phyloP scores from a whole-genome alignment of 352 stramenopile species.

The Plasmopara viticola region DNA sequence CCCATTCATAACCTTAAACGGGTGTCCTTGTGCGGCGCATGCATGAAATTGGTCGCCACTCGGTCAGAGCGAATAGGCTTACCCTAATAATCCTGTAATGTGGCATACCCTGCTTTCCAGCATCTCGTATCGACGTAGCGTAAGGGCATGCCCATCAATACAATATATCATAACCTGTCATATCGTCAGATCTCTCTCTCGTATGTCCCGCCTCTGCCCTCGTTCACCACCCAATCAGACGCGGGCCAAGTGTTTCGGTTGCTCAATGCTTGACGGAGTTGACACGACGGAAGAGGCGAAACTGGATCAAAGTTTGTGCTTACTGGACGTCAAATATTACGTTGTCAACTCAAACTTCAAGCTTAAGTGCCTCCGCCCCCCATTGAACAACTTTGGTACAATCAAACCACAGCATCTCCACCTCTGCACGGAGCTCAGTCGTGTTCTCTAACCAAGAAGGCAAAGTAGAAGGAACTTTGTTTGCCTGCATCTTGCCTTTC shows the following conservation, averaged over 20 bases:
- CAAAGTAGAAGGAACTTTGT: slow-evolving; percentile 7
- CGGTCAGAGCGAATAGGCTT: slow-evolving; percentile 5
- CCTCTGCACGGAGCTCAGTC: slow-evolving; percentile 14
- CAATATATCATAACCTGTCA: background rate
- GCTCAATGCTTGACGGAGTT: slow-evolving; percentile 8
- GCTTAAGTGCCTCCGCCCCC: slow-evolving; percentile 1
- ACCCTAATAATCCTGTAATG: slow-evolving; percentile 2
- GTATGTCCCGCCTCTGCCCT: slow-evolving; percentile 5
- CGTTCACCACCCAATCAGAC: slow-evolving; percentile 11
- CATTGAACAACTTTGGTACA: slow-evolving; percentile 20
- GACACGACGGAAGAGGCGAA: slow-evolving; percentile 18
- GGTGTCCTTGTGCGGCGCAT: slow-evolving; percentile 6
- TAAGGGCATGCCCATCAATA: background rate
- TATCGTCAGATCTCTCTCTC: slow-evolving; percentile 4
- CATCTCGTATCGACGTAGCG: background rate
- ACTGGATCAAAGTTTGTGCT: slow-evolving; percentile 2
- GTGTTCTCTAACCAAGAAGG: slow-evolving; percentile 23
- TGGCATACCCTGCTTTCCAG: slow-evolving; percentile 2
- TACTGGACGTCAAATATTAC: background rate
- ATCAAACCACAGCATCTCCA: slow-evolving; percentile 19
- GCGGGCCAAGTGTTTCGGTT: slow-evolving; percentile 18
- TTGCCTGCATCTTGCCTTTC: background rate
- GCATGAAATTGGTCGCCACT: slow-evolving; percentile 9
- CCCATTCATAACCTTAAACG: background rate
- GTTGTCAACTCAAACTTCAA: background rate